Percentiles rank a stretch among this genome's conserved stretches.
These are phyloP conservation scores for Microbotryomycetes sp. DNA, from an alignment of 1,284 basidiomycete genomes.

Conservation along the genomic window DNA sequence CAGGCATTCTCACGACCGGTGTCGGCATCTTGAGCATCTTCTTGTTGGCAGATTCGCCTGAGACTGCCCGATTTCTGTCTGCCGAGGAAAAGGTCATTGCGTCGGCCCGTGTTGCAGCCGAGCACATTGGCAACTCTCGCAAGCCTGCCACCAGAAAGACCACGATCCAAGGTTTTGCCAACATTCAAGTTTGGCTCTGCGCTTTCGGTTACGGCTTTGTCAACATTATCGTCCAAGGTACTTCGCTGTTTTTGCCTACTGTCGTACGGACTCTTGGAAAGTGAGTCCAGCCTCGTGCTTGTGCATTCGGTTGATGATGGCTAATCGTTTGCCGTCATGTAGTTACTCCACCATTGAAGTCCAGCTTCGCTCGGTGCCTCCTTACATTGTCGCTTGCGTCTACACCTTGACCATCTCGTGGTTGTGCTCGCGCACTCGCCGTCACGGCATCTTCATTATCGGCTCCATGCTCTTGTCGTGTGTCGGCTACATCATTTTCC, in stretches of 20 bases:
- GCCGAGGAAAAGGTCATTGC: constrained; percentile 38
- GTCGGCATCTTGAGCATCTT: constrained; percentile 39
- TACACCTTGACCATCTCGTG: constrained; percentile 19
- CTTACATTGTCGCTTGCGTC: constrained; percentile 24
- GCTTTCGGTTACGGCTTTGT: constrained; percentile 33
- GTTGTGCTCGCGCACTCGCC: constrained; percentile 9
- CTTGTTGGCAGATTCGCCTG: constrained; percentile 38
- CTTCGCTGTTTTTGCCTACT: constrained; percentile 37
- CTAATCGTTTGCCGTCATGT: too few relatives aligned
- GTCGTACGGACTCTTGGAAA: constrained; percentile 28
- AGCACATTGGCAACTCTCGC: constrained; percentile 22
- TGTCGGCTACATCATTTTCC: constrained; percentile 30
- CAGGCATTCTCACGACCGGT: constrained; percentile 39
- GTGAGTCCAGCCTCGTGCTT: too few relatives aligned
- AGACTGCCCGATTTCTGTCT: constrained; percentile 37
- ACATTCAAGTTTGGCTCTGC: constrained; percentile 25
- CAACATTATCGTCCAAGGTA: constrained; percentile 36
- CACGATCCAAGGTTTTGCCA: constrained; percentile 26
- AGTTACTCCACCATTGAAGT: constrained; percentile 13
- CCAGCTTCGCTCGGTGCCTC: constrained; percentile 12
- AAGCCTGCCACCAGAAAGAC: constrained; percentile 31
- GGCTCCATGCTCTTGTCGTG: constrained; percentile 14
- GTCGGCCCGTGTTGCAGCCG: constrained; percentile 13
- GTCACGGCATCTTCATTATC: constrained; percentile 16
- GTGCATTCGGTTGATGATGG: too few relatives aligned